Percentiles rank a stretch among this genome's conserved stretches.
phyloP scores from a whole-genome alignment of 306 rosid genomes.

The Prunus dulcis region DNA sequence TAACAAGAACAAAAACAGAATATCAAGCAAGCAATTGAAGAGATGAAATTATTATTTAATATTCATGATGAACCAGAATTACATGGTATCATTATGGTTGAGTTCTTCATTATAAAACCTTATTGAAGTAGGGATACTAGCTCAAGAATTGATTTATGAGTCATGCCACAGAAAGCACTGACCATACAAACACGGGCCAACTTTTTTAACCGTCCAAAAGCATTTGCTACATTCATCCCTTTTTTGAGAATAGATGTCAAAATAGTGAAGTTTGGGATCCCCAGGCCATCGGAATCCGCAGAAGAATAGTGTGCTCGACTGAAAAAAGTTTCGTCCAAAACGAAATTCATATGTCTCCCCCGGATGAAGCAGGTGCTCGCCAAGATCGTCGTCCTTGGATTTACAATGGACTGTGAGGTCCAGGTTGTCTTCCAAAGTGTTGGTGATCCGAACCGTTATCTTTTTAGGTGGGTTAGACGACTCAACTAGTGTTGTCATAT shows the following conservation, averaged over 20 bases:
- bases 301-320: not conserved
- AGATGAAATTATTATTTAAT: too few relatives aligned
- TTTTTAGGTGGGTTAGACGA: not conserved
- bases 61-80: too few relatives aligned
- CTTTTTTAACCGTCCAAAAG: not conserved
- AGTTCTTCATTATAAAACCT: too few relatives aligned
- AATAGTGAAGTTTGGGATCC: not conserved
- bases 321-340: not conserved
- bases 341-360: not conserved
- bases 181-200: not conserved
- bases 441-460: not conserved
- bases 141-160: not conserved
- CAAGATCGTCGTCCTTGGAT: not conserved
- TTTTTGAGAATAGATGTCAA: not conserved
- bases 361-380: not conserved
- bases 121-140: too few relatives aligned
- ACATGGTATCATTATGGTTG: not conserved
- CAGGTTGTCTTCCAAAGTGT: not conserved
- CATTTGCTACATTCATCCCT: not conserved
- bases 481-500: not conserved
- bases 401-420: not conserved
- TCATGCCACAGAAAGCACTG: not conserved
- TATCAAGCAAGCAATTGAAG: too few relatives aligned
- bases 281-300: not conserved
- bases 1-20: too few relatives aligned